Evolutionary conservation across 2,329 filamentous ascomycete species (phyloP).

Genomic region (Fusarium redolens): DNA sequence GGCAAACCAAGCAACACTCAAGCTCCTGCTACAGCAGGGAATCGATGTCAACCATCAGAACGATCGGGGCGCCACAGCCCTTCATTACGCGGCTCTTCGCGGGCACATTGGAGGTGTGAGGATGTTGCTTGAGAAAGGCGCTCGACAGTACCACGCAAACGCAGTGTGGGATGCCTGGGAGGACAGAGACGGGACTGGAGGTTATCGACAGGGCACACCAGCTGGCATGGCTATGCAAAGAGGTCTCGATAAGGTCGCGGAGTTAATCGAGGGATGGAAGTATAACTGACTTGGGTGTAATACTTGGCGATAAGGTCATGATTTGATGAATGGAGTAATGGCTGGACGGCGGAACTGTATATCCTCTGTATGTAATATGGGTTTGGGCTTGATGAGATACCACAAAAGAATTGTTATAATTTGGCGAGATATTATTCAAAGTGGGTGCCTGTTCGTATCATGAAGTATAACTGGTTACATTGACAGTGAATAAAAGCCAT

Average conservation of each 20-base stretch:
- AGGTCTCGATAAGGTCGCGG: conserved; percentile 43
- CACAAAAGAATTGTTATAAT: conserved; percentile 34
- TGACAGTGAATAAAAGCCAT: neutral
- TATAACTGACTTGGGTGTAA: conserved; percentile 32
- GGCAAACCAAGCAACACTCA: conserved; percentile 42
- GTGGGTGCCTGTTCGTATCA: neutral
- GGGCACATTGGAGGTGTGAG: conserved; percentile 40
- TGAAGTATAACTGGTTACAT: neutral
- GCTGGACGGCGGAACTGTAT: conserved; percentile 26
- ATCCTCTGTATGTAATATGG: conserved; percentile 5
- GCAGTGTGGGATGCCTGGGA: conserved; percentile 46
- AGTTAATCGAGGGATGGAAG: conserved; percentile 45
- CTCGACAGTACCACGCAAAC: conserved; percentile 43
- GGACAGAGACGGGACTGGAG: conserved; percentile 40
- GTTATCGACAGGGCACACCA: conserved; percentile 45
- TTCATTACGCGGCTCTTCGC: conserved; percentile 44
- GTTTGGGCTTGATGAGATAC: conserved; percentile 31
- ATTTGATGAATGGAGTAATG: conserved; percentile 16
- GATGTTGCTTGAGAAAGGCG: conserved; percentile 42
- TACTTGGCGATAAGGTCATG: conserved; percentile 13
- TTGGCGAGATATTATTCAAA: neutral
- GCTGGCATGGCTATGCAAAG: conserved; percentile 45
- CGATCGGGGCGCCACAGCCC: conserved; percentile 43
- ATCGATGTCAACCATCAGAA: conserved; percentile 45
- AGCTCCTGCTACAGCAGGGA: conserved; percentile 41